Evolutionary conservation across 2,329 filamentous ascomycete genomes (phyloP).

Genomic region (Colletotrichum higginsianum): DNA sequence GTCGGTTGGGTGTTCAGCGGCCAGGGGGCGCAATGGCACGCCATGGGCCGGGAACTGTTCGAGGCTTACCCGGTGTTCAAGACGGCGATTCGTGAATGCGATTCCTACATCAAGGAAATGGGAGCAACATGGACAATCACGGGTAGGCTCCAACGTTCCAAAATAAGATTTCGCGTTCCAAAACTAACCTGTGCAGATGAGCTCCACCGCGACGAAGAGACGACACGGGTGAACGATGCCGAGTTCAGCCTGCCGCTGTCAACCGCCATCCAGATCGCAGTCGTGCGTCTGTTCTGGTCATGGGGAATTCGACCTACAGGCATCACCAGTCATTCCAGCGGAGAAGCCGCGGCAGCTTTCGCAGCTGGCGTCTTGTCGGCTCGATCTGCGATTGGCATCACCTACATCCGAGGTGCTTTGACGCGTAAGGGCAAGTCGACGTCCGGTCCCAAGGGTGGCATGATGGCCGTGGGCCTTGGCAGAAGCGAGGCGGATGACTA

Average conservation of each 20-base stretch:
- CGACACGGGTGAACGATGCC: constrained; percentile 7
- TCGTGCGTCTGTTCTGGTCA: constrained; percentile 52
- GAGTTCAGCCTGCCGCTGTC: constrained; percentile 54
- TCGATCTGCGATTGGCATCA: constrained; percentile 58
- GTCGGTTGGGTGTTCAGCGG: constrained; percentile 40
- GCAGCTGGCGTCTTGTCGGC: constrained; percentile 47
- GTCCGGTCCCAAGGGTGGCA: constrained; percentile 55
- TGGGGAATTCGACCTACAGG: constrained; percentile 48
- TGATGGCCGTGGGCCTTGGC: constrained; percentile 66
- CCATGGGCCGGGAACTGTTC: constrained; percentile 30
- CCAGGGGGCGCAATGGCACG: constrained; percentile 22
- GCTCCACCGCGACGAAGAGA: constrained; percentile 47
- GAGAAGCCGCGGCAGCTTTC: constrained; percentile 57
- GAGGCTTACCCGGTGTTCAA: constrained; percentile 48
- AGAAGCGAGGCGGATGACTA: constrained; percentile 52
- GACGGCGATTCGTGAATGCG: constrained; percentile 39
- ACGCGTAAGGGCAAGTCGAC: constrained; percentile 10
- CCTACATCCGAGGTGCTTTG: constrained; percentile 63
- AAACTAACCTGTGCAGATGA: constrained; percentile 55
- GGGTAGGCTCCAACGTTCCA: constrained; percentile 52
- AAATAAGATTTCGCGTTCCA: not conserved
- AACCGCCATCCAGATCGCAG: constrained; percentile 59
- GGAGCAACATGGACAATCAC: constrained; percentile 48
- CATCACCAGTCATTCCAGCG: constrained; percentile 55
- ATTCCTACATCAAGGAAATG: constrained; percentile 7